Percentiles rank a stretch among this genome's conserved stretches.
Conservation (phyloP, 2,329 filamentous ascomycete species). For the Torrubiella hemipterigena region DNA sequence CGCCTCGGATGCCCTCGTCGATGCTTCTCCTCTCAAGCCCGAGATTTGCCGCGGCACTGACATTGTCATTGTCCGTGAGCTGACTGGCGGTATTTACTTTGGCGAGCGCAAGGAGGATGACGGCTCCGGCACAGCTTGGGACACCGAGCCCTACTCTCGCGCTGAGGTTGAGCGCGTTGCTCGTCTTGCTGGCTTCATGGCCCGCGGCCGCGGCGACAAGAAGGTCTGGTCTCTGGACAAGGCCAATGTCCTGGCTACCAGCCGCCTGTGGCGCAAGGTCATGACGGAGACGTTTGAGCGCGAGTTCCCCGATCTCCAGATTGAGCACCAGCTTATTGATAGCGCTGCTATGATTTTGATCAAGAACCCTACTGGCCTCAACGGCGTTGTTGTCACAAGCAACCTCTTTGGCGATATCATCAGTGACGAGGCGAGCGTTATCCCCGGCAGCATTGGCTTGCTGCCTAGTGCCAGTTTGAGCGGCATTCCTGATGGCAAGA, state of each 20-base stretch:
- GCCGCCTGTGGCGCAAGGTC: conserved; percentile 77
- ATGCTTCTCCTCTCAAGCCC: conserved; percentile 76
- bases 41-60: conserved; percentile 77
- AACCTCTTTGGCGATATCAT: conserved; percentile 97
- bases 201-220: conserved; percentile 59
- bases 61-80: conserved; percentile 84
- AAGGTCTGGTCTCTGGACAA: conserved; percentile 80
- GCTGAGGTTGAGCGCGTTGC: conserved; percentile 81
- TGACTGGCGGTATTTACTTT: conserved; percentile 93
- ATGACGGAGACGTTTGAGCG: conserved; percentile 73
- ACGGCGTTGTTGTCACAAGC: conserved; percentile 83
- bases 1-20: conserved; percentile 73
- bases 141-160: conserved; percentile 79
- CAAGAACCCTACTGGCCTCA: conserved; percentile 79
- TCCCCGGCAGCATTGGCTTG: conserved; percentile 80
- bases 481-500: conserved; percentile 75
- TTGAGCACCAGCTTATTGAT: conserved; percentile 88
- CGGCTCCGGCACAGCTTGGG: conserved; percentile 61
- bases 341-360: conserved; percentile 96
- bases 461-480: conserved; percentile 80
- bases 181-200: conserved; percentile 69
- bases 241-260: conserved; percentile 90
- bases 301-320: conserved; percentile 78
- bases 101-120: conserved; percentile 74
- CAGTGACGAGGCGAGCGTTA: conserved; percentile 87